Percentiles rank a stretch among this genome's conserved stretches.
Conservation (phyloP, 2,329 filamentous ascomycete species). For the Plenodomus tracheiphilus region DNA sequence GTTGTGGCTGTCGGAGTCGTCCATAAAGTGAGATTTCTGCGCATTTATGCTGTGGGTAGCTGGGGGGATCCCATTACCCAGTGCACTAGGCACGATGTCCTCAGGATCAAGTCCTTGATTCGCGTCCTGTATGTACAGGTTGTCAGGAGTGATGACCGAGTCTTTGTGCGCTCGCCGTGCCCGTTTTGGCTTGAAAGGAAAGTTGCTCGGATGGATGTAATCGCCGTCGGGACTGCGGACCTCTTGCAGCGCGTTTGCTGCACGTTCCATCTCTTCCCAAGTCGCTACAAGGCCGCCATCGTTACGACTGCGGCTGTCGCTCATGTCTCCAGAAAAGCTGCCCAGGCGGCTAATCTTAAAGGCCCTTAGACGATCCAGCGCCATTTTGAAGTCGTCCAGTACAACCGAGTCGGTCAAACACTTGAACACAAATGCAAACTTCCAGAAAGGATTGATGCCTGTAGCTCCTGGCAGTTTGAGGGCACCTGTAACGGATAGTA, state of each 20-base stretch:
- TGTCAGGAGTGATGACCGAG: constrained; percentile 28
- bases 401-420: constrained; percentile 69
- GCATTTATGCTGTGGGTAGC: constrained; percentile 14
- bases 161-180: constrained; percentile 28
- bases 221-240: constrained; percentile 37
- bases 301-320: constrained; percentile 37
- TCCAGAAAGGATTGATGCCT: constrained; percentile 70
- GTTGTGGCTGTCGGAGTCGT: constrained; percentile 18
- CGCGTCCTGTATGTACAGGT: constrained; percentile 9
- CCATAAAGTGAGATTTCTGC: constrained; percentile 23
- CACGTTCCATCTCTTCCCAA: constrained; percentile 41
- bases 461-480: constrained; percentile 48
- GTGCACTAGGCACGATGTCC: constrained; percentile 34
- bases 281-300: constrained; percentile 34
- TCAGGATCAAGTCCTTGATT: constrained; percentile 28
- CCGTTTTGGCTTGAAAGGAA: constrained; percentile 26
- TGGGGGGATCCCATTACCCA: constrained; percentile 25
- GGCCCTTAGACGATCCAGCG: constrained; percentile 51
- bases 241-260: constrained; percentile 28
- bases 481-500: constrained; percentile 60
- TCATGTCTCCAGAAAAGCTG: constrained; percentile 42
- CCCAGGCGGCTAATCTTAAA: constrained; percentile 48
- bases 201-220: constrained; percentile 34
- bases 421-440: constrained; percentile 66
- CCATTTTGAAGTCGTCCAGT: constrained; percentile 70